Evolutionary conservation across 2,329 filamentous ascomycete species (phyloP), one percentile per base, ranked within the genome.

Genomic region (Phialocephala subalpina): DNA sequence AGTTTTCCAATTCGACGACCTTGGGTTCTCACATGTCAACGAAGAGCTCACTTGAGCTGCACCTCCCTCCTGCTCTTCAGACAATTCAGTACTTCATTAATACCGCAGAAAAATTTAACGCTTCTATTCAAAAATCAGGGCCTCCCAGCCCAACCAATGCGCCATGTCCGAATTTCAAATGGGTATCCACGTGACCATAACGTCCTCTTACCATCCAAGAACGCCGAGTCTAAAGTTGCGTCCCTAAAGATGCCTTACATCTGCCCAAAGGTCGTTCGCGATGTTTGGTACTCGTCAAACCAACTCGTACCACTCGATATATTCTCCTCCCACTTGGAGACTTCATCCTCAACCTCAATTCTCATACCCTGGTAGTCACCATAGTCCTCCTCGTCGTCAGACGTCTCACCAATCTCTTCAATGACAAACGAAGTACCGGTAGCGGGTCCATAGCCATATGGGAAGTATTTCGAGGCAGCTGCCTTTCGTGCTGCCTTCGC

Each of bases 401-500:
- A 77, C 11, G 79, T 70, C 45, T 82, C 80, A 1, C 78, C 81
- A 33, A 83, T 77, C 58, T 82, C 80, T 66, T 83, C 81, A 59
- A 84, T 78, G 3, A 82, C 79, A 65, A 84, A 82, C 14, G 65
- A 77, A 0, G 74, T 78, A 2, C 80, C 80, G 0, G 74, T 79
- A 1, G 80, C 79, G 1, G 80, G 78, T 0, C 82, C 81, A 69
- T 77, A 84, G 1, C 81, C 81, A 61, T 82, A 83, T 0, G 81
- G 81, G 59, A 83, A 83, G 72, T 77, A 83, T 72, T 84, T 84
- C 40, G 78, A 69, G 0, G 80, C 82, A 9, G 78, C 75, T 0
- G 80, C 80, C 56, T 80, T 76, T 57, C 76, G 71, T 11, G 79
- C 80, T 49, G 78, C 75, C 66, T 80, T 80, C 53, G 73, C 71